Conservation (phyloP, 2,329 filamentous ascomycete species). For the Allantophomopsis cytisporea region DNA sequence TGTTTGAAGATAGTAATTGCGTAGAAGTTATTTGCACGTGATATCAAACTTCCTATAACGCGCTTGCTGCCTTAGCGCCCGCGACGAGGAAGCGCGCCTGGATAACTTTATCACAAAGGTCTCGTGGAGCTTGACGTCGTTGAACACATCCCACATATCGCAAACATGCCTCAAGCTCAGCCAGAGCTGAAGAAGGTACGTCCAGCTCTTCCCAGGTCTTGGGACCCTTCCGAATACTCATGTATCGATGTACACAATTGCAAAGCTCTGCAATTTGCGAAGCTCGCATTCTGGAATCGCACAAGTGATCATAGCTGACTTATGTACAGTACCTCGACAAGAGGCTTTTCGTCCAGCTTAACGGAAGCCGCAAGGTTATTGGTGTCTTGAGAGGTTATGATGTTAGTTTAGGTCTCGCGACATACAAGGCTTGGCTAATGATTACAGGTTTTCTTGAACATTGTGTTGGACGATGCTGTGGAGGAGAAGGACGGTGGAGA, state of each 20-base stretch:
- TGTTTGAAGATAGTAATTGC: no score
- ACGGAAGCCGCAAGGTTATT: slow-evolving; percentile 94
- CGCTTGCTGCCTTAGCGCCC: background rate
- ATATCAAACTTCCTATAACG: background rate
- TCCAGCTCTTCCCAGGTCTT: slow-evolving; percentile 5
- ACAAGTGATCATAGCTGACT: slow-evolving; percentile 3
- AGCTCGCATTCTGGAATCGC: no score
- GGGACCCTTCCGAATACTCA: slow-evolving; percentile 1
- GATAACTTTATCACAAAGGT: background rate
- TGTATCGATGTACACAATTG: background rate
- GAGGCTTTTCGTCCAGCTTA: slow-evolving; percentile 92
- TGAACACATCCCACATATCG: background rate
- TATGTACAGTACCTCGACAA: slow-evolving; percentile 86
- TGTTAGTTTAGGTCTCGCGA: slow-evolving; percentile 33
- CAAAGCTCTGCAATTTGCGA: background rate
- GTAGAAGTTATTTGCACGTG: background rate
- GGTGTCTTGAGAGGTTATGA: slow-evolving; percentile 92
- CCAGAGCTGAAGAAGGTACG: slow-evolving; percentile 95
- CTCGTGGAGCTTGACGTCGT: background rate
- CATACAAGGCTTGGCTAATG: slow-evolving; percentile 8
- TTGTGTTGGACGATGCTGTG: slow-evolving; percentile 91
- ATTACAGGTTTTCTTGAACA: slow-evolving; percentile 84
- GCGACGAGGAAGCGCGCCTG: no score
- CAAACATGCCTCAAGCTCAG: slow-evolving; percentile 88
- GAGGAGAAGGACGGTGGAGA: slow-evolving; percentile 89